These are phyloP conservation scores for Starmerella etchellsii DNA, from an alignment of 805 yeast genomes.

Conservation along the genomic window DNA sequence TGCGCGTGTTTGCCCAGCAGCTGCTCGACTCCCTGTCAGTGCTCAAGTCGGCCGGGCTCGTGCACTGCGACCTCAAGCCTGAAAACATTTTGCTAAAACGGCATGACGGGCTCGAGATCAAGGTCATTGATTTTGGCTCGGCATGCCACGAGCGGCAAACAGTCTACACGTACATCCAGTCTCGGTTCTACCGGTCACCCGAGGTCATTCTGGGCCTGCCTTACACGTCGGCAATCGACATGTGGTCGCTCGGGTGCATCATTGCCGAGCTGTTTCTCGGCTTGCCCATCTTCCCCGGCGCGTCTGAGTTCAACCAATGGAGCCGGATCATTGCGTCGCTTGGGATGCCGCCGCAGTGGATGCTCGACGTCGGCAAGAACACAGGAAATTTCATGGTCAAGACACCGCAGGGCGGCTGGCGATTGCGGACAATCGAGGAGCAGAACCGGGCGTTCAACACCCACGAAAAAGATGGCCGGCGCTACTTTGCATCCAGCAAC, in stretches of 20 bases:
- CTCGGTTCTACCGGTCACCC: conserved; percentile 92
- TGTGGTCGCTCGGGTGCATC: conserved; percentile 98
- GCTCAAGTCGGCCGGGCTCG: conserved; percentile 43
- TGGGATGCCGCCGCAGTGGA: conserved; percentile 84
- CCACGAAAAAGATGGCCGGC: conserved; percentile 67
- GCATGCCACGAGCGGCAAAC: conserved; percentile 48
- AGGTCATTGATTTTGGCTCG: conserved; percentile 69
- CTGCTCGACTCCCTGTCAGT: conserved; percentile 46
- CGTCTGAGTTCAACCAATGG: conserved; percentile 73
- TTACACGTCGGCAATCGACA: conserved; percentile 83
- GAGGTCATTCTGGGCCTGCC: conserved; percentile 84
- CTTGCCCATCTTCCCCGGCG: conserved; percentile 93
- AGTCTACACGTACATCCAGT: conserved; percentile 90
- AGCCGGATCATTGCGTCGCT: conserved; percentile 68
- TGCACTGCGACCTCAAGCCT: conserved; percentile 81
- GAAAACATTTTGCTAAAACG: conserved; percentile 57
- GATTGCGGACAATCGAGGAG: conserved; percentile 41
- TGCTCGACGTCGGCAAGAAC: conserved; percentile 91
- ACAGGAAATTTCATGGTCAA: conserved; percentile 55
- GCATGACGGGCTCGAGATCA: conserved; percentile 37
- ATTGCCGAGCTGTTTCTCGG: conserved; percentile 89
- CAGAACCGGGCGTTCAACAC: conserved; percentile 34
- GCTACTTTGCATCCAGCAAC: conserved; percentile 57
- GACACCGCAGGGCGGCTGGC: conserved; percentile 22
- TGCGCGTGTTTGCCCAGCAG: conserved; percentile 38